A percentile compares a stretch with the other conserved stretches of the same genome.
Conservation (phyloP, 1,139 yeast genomes). For the Yamadazyma kanchanaburiensis region DNA sequence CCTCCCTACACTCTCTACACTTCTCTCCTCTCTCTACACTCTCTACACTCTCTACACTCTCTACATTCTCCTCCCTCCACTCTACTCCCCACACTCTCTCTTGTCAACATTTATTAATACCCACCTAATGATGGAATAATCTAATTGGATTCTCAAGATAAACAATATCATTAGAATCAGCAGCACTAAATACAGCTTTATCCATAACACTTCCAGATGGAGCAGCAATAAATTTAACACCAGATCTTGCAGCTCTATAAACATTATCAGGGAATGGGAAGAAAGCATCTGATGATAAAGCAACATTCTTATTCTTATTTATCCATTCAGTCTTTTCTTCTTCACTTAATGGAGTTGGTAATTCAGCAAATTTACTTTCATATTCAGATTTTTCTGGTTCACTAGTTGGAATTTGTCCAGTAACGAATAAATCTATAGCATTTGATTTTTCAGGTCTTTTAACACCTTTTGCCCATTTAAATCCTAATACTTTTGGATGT, state of each 20-base stretch:
- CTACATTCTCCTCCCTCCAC: too few relatives aligned
- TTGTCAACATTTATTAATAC: too few relatives aligned
- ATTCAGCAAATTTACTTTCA: slow-evolving; percentile 77
- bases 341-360: slow-evolving; percentile 79
- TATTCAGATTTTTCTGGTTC: slow-evolving; percentile 94
- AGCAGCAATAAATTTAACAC: slow-evolving; percentile 93
- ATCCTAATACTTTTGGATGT: slow-evolving; percentile 87
- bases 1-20: too few relatives aligned
- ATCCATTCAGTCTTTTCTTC: slow-evolving; percentile 90
- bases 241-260: slow-evolving; percentile 94
- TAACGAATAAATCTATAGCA: slow-evolving; percentile 91
- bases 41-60: too few relatives aligned
- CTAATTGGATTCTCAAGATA: slow-evolving; percentile 96
- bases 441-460: slow-evolving; percentile 98
- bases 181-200: slow-evolving; percentile 92
- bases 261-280: slow-evolving; percentile 99
- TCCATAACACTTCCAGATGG: slow-evolving; percentile 98
- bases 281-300: slow-evolving; percentile 95
- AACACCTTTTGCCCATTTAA: slow-evolving; percentile 97
- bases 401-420: slow-evolving; percentile 83
- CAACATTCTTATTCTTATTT: slow-evolving; percentile 73
- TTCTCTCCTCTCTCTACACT: too few relatives aligned
- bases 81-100: too few relatives aligned
- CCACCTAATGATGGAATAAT: slow-evolving; percentile 85
- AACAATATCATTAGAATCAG: slow-evolving; percentile 82